phyloP scores from a whole-genome alignment of 768 basidiomycete species.

The Russula sp. region DNA sequence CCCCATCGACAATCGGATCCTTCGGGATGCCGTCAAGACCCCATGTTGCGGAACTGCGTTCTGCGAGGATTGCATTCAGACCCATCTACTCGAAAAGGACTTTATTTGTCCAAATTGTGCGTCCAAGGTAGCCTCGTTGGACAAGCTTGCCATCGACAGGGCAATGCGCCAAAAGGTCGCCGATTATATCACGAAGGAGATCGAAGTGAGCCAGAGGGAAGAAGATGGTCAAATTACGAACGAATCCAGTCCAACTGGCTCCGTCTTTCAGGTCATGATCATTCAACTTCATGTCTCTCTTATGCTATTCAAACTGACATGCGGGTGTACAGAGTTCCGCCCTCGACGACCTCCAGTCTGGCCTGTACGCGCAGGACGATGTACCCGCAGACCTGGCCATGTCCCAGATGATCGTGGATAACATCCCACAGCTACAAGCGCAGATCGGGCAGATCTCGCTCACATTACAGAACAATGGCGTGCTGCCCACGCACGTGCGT shows the following conservation, averaged over 20 bases:
- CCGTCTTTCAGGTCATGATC: conserved; percentile 16
- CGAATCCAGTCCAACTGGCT: conserved; percentile 19
- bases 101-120: conserved; percentile 91
- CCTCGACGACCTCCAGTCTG: conserved; percentile 39
- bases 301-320: neutral
- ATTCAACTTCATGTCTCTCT: neutral
- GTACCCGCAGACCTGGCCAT: conserved; percentile 62
- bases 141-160: conserved; percentile 80
- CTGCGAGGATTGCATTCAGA: conserved; percentile 98
- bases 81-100: conserved; percentile 89
- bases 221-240: conserved; percentile 34
- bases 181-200: conserved; percentile 78
- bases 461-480: conserved; percentile 72
- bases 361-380: conserved; percentile 71
- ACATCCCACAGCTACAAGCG: conserved; percentile 79
- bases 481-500: conserved; percentile 66
- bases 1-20: conserved; percentile 88
- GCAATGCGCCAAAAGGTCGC: conserved; percentile 71
- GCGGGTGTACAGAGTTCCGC: conserved; percentile 20
- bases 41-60: conserved; percentile 90
- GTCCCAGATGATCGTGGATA: conserved; percentile 68
- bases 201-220: conserved; percentile 74
- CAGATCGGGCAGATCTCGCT: conserved; percentile 77
- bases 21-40: conserved; percentile 92
- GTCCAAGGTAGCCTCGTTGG: conserved; percentile 83